phyloP scores from a whole-genome alignment of 148 eudicot species.

The Diospyros lotus region DNA sequence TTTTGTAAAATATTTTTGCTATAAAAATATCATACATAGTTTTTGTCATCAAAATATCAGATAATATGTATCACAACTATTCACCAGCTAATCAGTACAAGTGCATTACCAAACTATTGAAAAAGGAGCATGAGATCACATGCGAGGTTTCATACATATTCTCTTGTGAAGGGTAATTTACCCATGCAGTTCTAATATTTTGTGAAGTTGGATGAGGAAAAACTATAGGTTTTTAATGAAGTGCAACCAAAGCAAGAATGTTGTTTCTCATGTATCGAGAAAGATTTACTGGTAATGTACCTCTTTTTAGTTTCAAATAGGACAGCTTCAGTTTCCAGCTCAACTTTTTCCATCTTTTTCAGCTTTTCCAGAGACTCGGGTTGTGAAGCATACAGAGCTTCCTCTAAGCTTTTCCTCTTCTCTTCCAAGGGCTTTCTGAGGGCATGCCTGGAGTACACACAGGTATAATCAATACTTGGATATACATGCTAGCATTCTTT shows the following conservation, averaged over 20 bases:
- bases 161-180: no score
- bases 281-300: conserved; percentile 20
- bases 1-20: no score
- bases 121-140: no score
- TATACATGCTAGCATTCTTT: neutral
- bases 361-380: conserved; percentile 39
- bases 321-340: conserved; percentile 37
- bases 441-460: conserved; percentile 21
- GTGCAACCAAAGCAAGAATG: neutral
- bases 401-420: conserved; percentile 38
- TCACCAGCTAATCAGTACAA: no score
- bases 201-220: no score
- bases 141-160: no score
- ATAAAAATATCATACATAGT: no score
- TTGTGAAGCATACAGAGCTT: conserved; percentile 26
- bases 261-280: neutral
- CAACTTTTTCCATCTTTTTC: conserved; percentile 39
- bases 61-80: no score
- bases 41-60: no score
- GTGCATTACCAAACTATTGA: no score
- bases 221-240: neutral
- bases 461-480: neutral
- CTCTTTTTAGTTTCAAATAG: conserved; percentile 45
- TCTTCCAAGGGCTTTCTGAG: conserved; percentile 31
- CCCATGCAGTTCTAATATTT: no score